Conservation (phyloP, 2,329 filamentous ascomycete genomes). For the Talaromyces sp. region DNA sequence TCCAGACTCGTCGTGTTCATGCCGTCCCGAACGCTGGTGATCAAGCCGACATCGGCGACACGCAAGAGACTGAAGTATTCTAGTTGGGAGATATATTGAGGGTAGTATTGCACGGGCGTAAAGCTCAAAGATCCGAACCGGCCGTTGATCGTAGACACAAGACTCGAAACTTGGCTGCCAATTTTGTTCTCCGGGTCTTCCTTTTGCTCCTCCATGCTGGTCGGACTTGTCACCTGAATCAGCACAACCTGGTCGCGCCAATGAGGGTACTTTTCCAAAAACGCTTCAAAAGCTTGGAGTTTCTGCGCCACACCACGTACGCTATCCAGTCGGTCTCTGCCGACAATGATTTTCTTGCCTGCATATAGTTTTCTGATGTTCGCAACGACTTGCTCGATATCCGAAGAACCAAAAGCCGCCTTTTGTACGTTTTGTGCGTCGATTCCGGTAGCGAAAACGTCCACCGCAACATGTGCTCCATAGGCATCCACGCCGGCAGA, state of each 20-base stretch:
- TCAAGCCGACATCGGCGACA: slow-evolving; percentile 83
- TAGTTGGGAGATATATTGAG: slow-evolving; percentile 81
- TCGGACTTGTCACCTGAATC: slow-evolving; percentile 91
- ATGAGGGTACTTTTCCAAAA: slow-evolving; percentile 84
- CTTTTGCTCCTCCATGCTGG: slow-evolving; percentile 71
- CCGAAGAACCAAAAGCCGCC: slow-evolving; percentile 66
- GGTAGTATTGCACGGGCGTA: slow-evolving; percentile 89
- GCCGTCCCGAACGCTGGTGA: slow-evolving; percentile 91
- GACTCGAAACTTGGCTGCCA: slow-evolving; percentile 81
- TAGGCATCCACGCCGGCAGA: slow-evolving; percentile 82
- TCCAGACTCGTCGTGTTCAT: slow-evolving; percentile 98
- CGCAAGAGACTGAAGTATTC: slow-evolving; percentile 95
- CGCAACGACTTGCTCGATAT: slow-evolving; percentile 67
- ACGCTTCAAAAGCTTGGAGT: slow-evolving; percentile 87
- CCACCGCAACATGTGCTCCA: slow-evolving; percentile 81
- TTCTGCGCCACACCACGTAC: slow-evolving; percentile 94
- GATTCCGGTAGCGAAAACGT: slow-evolving; percentile 92
- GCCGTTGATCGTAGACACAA: slow-evolving; percentile 89
- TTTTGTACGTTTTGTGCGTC: slow-evolving; percentile 76
- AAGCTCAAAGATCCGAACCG: slow-evolving; percentile 82
- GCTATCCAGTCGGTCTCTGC: slow-evolving; percentile 87
- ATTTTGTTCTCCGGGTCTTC: slow-evolving; percentile 76
- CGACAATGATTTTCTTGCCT: slow-evolving; percentile 94
- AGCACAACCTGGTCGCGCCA: slow-evolving; percentile 90
- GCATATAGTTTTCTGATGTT: slow-evolving; percentile 72